Conservation (phyloP, 129 eudicot species). For the Helianthus annuus region DNA sequence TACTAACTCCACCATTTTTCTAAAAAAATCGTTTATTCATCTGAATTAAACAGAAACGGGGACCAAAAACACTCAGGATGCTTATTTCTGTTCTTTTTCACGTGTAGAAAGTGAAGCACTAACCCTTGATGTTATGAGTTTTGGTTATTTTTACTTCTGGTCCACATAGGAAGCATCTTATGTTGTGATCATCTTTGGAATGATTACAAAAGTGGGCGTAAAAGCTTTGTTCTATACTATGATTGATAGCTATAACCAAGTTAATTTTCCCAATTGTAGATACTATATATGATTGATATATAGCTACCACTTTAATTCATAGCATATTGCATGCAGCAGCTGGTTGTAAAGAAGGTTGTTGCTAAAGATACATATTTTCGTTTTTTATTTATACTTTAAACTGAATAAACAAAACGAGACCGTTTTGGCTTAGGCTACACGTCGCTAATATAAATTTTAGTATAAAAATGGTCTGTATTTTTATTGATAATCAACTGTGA, state of each 20-base stretch:
- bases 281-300: slow-evolving; percentile 3
- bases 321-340: slow-evolving; percentile 12
- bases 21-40: not conserved
- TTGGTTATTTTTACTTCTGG: slow-evolving; percentile 17
- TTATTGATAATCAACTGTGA: too few relatives aligned
- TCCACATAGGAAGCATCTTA: slow-evolving; percentile 18
- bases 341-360: slow-evolving; percentile 2
- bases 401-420: too few relatives aligned
- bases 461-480: too few relatives aligned
- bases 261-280: not conserved
- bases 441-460: too few relatives aligned
- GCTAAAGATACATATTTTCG: too few relatives aligned
- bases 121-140: slow-evolving; percentile 16
- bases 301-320: slow-evolving; percentile 1
- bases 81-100: slow-evolving; percentile 1
- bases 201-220: slow-evolving; percentile 26
- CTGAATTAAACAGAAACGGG: not conserved
- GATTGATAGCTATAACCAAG: slow-evolving; percentile 25
- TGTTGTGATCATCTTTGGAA: slow-evolving; percentile 24
- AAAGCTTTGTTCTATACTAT: slow-evolving; percentile 22
- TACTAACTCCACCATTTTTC: too few relatives aligned
- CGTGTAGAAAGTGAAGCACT: slow-evolving; percentile 24
- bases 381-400: too few relatives aligned
- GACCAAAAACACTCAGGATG: not conserved
- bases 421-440: too few relatives aligned